A percentile compares a stretch with the other conserved stretches of the same genome.
These are phyloP conservation scores for Rhynchosporium agropyri DNA, from an alignment of 2,329 filamentous ascomycete genomes.

Conservation along the genomic window DNA sequence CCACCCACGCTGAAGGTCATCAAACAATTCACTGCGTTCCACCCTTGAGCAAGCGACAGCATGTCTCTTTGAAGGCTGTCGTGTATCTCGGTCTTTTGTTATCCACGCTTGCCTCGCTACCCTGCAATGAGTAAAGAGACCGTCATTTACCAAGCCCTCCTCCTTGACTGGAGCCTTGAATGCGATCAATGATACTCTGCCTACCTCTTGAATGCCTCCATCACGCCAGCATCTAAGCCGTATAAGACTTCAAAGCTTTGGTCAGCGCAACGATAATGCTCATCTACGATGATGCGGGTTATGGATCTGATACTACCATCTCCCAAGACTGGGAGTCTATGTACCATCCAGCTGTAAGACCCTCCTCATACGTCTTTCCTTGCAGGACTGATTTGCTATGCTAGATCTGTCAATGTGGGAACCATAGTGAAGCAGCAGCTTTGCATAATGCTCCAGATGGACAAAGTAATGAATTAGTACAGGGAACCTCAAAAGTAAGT, in stretches of 20 bases:
- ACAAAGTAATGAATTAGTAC: background rate
- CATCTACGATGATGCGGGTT: slow-evolving; percentile 7
- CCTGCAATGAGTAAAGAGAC: too few species aligned
- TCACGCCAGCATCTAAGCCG: background rate
- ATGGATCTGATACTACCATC: slow-evolving; percentile 16
- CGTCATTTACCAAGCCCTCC: background rate
- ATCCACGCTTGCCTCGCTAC: background rate
- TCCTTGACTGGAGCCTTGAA: background rate
- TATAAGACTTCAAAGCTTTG: background rate
- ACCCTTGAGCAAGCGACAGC: background rate
- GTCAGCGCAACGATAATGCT: background rate
- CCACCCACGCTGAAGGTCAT: background rate
- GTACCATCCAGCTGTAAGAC: slow-evolving; percentile 10
- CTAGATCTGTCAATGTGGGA: slow-evolving; percentile 1
- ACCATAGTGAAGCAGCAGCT: background rate
- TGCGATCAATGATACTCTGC: background rate
- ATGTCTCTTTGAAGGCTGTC: background rate
- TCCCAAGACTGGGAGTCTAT: slow-evolving; percentile 9
- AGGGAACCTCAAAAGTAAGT: background rate
- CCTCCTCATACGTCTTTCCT: background rate
- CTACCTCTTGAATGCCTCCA: background rate
- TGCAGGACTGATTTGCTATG: background rate
- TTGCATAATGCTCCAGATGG: background rate
- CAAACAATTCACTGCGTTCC: background rate
- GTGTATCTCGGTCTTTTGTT: background rate